phyloP scores from a whole-genome alignment of 1,284 basidiomycete genomes.

The Pseudozyma tsukubaensis region DNA sequence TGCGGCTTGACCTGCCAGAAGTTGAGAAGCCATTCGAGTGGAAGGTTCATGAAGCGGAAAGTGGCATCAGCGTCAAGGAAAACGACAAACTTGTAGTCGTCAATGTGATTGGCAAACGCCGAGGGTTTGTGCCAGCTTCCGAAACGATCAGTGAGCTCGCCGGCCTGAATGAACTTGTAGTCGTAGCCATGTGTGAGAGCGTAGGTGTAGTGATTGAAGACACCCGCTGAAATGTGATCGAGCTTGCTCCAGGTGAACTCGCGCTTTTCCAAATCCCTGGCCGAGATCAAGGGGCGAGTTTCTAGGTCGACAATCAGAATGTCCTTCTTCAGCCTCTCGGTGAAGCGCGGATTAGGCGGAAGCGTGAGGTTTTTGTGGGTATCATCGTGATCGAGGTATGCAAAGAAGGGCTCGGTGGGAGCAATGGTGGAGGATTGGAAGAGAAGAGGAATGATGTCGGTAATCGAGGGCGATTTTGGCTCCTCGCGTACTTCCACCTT shows the following conservation, averaged over 20 bases:
- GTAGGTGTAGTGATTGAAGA: conserved; percentile 1
- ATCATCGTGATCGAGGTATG: background rate
- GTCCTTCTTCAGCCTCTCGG: background rate
- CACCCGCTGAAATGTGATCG: background rate
- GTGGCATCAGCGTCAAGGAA: conserved; percentile 3
- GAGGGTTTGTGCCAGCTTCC: background rate
- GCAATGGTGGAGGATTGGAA: background rate
- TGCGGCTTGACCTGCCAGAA: conserved; percentile 1
- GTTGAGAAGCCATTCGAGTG: conserved; percentile 2
- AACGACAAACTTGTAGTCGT: conserved; percentile 1
- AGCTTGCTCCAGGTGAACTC: background rate
- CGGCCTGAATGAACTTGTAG: conserved; percentile 1
- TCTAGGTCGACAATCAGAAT: conserved; percentile 4
- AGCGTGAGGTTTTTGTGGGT: conserved; percentile 1
- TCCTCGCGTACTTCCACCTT: background rate
- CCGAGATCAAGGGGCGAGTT: background rate
- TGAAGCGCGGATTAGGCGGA: background rate
- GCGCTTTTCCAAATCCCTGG: background rate
- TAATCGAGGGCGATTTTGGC: background rate
- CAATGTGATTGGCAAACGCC: conserved; percentile 3
- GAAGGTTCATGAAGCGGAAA: conserved; percentile 3
- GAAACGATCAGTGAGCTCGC: background rate
- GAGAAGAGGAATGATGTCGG: conserved; percentile 1
- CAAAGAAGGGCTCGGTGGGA: background rate
- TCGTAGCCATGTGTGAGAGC: background rate